phyloP scores from a whole-genome alignment of 2,329 filamentous ascomycete species.

The Colletotrichum orbiculare region DNA sequence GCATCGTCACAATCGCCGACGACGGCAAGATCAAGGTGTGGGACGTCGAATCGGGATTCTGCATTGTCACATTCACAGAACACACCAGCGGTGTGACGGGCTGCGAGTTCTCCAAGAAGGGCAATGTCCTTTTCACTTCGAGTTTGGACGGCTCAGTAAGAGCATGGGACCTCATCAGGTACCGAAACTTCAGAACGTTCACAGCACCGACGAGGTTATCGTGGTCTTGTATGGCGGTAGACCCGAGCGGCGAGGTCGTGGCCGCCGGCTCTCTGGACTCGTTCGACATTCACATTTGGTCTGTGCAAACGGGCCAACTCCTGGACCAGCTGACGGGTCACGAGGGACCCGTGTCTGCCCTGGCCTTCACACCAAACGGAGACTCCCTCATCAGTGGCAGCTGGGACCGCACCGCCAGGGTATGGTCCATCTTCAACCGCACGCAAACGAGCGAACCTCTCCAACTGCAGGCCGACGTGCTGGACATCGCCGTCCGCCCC shows the following conservation, averaged over 20 bases:
- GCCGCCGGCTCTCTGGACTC: slow-evolving; percentile 95
- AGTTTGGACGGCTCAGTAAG: slow-evolving; percentile 94
- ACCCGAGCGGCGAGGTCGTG: slow-evolving; percentile 95
- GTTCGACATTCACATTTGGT: slow-evolving; percentile 98
- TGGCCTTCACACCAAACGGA: slow-evolving; percentile 91
- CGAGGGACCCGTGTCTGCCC: slow-evolving; percentile 89
- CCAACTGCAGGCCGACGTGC: slow-evolving; percentile 89
- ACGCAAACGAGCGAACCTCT: slow-evolving; percentile 96
- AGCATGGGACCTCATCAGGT: slow-evolving; percentile 96
- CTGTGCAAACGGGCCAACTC: slow-evolving; percentile 95
- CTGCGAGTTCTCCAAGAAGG: slow-evolving; percentile 94
- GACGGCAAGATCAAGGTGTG: slow-evolving; percentile 99
- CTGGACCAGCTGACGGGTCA: slow-evolving; percentile 92
- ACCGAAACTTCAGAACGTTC: slow-evolving; percentile 97
- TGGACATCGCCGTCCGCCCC: slow-evolving; percentile 87
- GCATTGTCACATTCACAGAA: slow-evolving; percentile 97
- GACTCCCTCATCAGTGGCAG: slow-evolving; percentile 87
- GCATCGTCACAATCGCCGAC: slow-evolving; percentile 92
- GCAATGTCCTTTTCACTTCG: slow-evolving; percentile 94
- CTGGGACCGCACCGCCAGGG: slow-evolving; percentile 94
- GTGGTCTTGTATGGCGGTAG: slow-evolving; percentile 95
- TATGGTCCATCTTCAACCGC: slow-evolving; percentile 95
- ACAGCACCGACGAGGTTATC: slow-evolving; percentile 91
- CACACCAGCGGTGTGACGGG: slow-evolving; percentile 94
- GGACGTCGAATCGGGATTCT: slow-evolving; percentile 97